Evolutionary conservation across 257 asterid genomes (phyloP), one percentile per base, ranked within the genome.

Genomic region (Fraxinus americana): DNA sequence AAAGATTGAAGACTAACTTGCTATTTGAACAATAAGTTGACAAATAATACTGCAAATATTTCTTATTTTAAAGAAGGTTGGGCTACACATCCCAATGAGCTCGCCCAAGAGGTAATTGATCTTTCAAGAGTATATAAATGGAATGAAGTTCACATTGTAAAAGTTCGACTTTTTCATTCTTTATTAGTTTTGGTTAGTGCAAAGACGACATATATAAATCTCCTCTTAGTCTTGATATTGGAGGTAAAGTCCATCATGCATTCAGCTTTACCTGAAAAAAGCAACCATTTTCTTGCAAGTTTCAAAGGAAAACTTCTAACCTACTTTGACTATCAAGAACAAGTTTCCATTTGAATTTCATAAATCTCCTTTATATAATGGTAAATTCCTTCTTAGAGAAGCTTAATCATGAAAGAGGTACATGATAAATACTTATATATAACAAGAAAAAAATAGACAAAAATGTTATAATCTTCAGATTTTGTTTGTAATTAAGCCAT

Each of bases 251-350:
- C 2, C 50, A 41, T 41, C 50, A 11, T 41, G 16, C 2, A 41
- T 10, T 41, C 14, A 41, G 12, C 0, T 45, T 13, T 41, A 41
- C 48, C 1, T 2, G 48, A 4, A 41, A 41, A 41, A 41, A 41
- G 48, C 48, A 41, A 41, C 48, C 48, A 41, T 41, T 41, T 41
- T 41, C 34, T 23, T 25, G 34, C 69, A 25, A 63, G 69, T 63
- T 63, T 63, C 69, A 63, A 63, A 25, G 69, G 32, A 63, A 63
- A 63, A 23, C 34, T 63, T 63, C 69, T 63, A 21, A 63, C 69
- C 35, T 63, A 25, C 17, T 25, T 63, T 25, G 19, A 63, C 32
- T 5, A 23, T 25, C 69, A 12, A 16, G 30, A 63, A 7, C 69
- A 63, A 25, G 69, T 63, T 63, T 63, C 69, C 17, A 63, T 10